Conservation (phyloP, 2,329 filamentous ascomycete species). For the Colletotrichum kahawae region DNA sequence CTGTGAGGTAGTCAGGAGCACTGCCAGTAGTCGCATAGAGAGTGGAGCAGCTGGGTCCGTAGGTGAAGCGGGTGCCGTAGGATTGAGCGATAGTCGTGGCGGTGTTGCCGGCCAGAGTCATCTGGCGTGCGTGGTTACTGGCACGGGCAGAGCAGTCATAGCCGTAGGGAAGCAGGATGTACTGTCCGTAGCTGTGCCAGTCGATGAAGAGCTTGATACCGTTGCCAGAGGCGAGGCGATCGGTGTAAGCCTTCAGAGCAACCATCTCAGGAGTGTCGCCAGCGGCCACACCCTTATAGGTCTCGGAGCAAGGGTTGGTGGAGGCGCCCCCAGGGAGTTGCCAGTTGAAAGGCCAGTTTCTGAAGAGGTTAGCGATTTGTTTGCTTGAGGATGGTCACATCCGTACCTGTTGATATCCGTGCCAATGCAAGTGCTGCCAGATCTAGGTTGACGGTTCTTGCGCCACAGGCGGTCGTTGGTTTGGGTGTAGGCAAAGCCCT, state of each 20-base stretch:
- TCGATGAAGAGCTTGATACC: conserved; percentile 54
- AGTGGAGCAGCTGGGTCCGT: conserved; percentile 41
- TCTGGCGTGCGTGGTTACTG: conserved; percentile 43
- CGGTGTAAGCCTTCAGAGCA: conserved; percentile 45
- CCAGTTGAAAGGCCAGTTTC: conserved; percentile 64
- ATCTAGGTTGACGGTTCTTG: conserved; percentile 57
- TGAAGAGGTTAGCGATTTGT: background rate
- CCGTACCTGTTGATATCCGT: conserved; percentile 58
- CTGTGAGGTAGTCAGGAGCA: conserved; percentile 32
- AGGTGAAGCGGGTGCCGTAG: conserved; percentile 38
- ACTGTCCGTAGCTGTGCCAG: conserved; percentile 52
- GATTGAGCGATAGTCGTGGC: conserved; percentile 35
- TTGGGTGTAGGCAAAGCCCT: conserved; percentile 65
- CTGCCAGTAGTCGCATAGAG: conserved; percentile 40
- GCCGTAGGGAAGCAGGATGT: conserved; percentile 48
- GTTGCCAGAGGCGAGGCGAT: conserved; percentile 22
- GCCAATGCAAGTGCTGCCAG: conserved; percentile 49
- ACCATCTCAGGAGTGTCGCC: conserved; percentile 58
- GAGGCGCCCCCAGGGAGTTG: conserved; percentile 52
- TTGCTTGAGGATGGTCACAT: no score
- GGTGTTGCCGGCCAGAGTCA: conserved; percentile 35
- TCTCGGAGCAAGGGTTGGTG: conserved; percentile 55
- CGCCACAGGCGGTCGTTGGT: conserved; percentile 64
- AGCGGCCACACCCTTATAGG: conserved; percentile 47
- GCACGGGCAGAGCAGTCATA: conserved; percentile 46